Evolutionary conservation across 2,329 filamentous ascomycete genomes (phyloP), one percentile per base, ranked within the genome.

Genomic region (Beauveria asiatica): DNA sequence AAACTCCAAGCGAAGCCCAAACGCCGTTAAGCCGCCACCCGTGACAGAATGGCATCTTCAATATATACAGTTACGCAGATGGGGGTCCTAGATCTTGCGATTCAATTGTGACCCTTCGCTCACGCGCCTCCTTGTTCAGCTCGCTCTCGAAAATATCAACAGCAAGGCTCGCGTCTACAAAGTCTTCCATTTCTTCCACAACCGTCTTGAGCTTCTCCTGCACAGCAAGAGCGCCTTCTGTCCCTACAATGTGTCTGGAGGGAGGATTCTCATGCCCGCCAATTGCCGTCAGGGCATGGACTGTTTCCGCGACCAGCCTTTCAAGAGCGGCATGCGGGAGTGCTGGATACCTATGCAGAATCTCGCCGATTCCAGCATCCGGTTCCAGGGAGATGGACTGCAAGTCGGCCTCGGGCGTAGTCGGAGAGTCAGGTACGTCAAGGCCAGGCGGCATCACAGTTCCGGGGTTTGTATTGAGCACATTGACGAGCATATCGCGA

Each of bases 131-230:
- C 2, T 73, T 74, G 62, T 78, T 79, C 41, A 83, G 69, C 68
- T 83, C 80, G 66, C 76, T 82, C 46, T 84, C 81, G 62, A 83
- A 83, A 30, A 91, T 89, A 71, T 96, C 92, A 17, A 94, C 92
- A 0, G 90, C 87, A 65, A 88, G 80, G 68, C 92, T 97, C 27
- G 92, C 88, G 67, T 96, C 91, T 30, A 96, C 88, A 73, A 97
- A 97, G 66, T 97, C 94, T 72, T 97, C 94, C 60, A 97, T 76
- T 76, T 97, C 94, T 72, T 97, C 92, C 64, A 91, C 96, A 3
- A 97, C 90, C 2, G 92, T 97, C 77, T 95, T 96, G 60, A 99
- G 77, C 75, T 97, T 97, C 75, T 97, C 94, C 72, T 93, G 95
- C 44, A 97, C 93, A 45, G 89, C 89, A 6, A 85, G 81, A 13